Evolutionary conservation across 495 filamentous ascomycete species (phyloP), one percentile per base, ranked within the genome.

Genomic region (Hypoxylon fragiforme): DNA sequence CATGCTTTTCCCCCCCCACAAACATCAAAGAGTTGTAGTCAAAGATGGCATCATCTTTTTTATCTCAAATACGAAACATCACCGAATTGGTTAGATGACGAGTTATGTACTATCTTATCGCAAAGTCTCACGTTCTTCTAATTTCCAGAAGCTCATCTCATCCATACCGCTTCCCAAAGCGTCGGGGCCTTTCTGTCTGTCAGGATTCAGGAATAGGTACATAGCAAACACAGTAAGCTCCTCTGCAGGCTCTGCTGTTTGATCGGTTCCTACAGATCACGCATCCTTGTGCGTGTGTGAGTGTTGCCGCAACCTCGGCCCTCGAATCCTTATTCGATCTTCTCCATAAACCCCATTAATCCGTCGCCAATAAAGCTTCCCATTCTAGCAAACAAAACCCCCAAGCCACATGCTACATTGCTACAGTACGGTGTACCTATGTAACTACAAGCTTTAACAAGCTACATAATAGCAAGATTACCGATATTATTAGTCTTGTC

Each of bases 261-360:
- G 58, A 62, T 62, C 58, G 40, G 58, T 56, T 62, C 58, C 58
- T 42, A 62, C 58, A 62, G 58, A 56, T 62, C 28, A 56, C 38
- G 52, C 37, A 24, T 28, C 26, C 24, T 28, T 28, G 24, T 28
- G 9, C 24, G 24, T 28, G 9, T 9, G 4, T 9, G 9, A 28
- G 24, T n/a, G n/a, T n/a, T 35, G 32, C 47, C 46, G 57, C 51
- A 50, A 36, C 51, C 42, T 57, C 54, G 54, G 35, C 41, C 46
- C 47, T 52, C 36, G 46, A 47, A 52, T 62, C 51, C 26, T 52
- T 52, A 62, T 56, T 56, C 58, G 52, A 56, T 44, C 47, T 51
- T 34, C 39, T 37, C 43, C 36, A 37, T 48, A 51, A 9, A 9
- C 9, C 44, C 51, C 58, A 56, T 56, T 56, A 51, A 48, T 24